These are phyloP conservation scores for Umbilicus rupestris DNA, from an alignment of 164 flowering plant species.

Conservation along the genomic window DNA sequence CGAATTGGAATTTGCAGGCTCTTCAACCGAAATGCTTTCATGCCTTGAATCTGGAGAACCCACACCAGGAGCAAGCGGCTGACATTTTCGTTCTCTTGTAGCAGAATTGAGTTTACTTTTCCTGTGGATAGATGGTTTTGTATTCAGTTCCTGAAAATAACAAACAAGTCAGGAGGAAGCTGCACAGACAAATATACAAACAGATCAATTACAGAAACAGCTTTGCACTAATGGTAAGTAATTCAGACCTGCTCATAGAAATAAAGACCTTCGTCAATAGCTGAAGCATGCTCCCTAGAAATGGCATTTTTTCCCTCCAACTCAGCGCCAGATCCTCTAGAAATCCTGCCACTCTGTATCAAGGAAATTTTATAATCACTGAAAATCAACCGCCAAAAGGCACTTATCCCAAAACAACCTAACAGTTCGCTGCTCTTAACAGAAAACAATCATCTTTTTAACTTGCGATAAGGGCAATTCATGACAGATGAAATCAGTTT, in stretches of 20 bases:
- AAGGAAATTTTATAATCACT: neutral
- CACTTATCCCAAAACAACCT: neutral
- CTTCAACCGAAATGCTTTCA: slow-evolving; percentile 34
- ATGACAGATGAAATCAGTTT: neutral
- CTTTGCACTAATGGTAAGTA: neutral
- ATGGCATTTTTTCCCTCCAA: slow-evolving; percentile 37
- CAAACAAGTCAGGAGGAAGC: neutral
- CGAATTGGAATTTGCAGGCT: slow-evolving; percentile 28
- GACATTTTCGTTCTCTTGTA: slow-evolving; percentile 37
- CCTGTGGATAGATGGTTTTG: slow-evolving; percentile 31
- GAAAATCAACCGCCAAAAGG: neutral
- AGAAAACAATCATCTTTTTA: too few relatives aligned
- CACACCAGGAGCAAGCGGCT: slow-evolving; percentile 17
- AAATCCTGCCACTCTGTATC: slow-evolving; percentile 38
- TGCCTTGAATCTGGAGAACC: slow-evolving; percentile 27
- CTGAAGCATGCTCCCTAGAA: slow-evolving; percentile 69
- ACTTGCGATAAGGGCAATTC: neutral
- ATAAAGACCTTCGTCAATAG: slow-evolving; percentile 84
- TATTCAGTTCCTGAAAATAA: slow-evolving; percentile 49
- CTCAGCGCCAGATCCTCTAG: slow-evolving; percentile 28
- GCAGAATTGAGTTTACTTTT: slow-evolving; percentile 28
- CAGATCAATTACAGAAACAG: neutral
- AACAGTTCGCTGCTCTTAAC: too few relatives aligned
- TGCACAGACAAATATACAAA: neutral
- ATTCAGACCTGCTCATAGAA: slow-evolving; percentile 77